Evolutionary conservation across 306 rosid genomes (phyloP).

Genomic region (Malus sieversii): DNA sequence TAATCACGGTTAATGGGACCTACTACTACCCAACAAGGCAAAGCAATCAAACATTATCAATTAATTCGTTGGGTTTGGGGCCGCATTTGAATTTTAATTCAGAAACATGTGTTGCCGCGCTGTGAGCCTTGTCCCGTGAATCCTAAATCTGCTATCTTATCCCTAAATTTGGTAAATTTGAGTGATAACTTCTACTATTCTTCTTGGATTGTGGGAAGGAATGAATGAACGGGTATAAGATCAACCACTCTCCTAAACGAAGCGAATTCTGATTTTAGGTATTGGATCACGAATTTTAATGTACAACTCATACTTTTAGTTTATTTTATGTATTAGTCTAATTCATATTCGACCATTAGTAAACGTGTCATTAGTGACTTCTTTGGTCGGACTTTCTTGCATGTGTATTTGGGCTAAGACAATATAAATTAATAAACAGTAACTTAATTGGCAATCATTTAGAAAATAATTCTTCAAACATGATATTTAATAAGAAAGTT

Average conservation of each 20-base stretch:
- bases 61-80: neutral
- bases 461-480: too few species aligned
- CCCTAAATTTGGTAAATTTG: neutral
- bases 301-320: neutral
- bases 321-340: too few species aligned
- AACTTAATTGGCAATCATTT: too few species aligned
- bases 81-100: neutral
- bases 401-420: too few species aligned
- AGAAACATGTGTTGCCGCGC: neutral
- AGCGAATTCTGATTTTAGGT: neutral
- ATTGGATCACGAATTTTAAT: too few species aligned
- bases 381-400: too few species aligned
- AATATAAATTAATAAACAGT: too few species aligned
- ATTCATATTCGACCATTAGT: too few species aligned
- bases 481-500: too few species aligned
- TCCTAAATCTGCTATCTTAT: neutral
- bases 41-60: neutral
- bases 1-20: neutral
- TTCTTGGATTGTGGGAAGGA: neutral
- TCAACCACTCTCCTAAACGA: neutral
- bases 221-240: neutral
- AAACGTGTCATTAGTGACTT: too few species aligned
- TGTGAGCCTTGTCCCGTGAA: neutral
- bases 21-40: neutral
- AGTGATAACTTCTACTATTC: neutral